Base-by-base conservation (phyloP, 164 flowering plant species). In the Vitis cinerea region DNA sequence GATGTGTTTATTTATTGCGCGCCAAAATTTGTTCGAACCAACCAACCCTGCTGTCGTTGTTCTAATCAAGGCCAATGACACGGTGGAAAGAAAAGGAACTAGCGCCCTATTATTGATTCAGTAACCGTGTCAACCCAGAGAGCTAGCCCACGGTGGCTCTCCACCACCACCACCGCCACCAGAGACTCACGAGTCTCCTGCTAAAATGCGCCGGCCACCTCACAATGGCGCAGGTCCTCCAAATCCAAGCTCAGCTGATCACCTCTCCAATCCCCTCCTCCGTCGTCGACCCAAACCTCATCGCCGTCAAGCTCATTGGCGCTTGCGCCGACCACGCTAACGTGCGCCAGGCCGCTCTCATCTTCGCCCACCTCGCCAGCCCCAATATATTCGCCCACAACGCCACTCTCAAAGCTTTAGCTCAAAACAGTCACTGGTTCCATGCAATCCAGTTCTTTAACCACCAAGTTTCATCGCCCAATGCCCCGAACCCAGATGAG, bases 281-380 rank as follows among this genome's bases (percentile, higher is more conserved):
- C 5, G 55, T 75, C 60, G 65, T 37, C 6, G 44, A 74, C 30
- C 79, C 82, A 50, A 79, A 77, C 64, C 59, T 73, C 74, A 50
- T 82, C 13, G 81, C 85, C 65, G 77, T 80, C 70, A 83, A 83
- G 60, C 77, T 83, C 56, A 80, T 83, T 49, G 71, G 68, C 17
- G 57, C 70, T 31, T 80, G 72, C 70, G 73, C 77, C 66, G 4
- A 75, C 64, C 68, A 67, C 69, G 61, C 75, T 23, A 67, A 76
- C 52, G 61, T 78, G 31, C 76, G 66, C 70, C 84, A 79, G 59
- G 86, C 86, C 10, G 61, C 58, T 3, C 71, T 72, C 71, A 37
- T 81, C 23, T 83, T 83, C 73, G 9, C 62, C 23, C 75, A 56
- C 23, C 77, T 76, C 44, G 59, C 68, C 10, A 49, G 71, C 63